Base-by-base conservation (phyloP, 2,329 filamentous ascomycete genomes). In the Aureobasidium lini region DNA sequence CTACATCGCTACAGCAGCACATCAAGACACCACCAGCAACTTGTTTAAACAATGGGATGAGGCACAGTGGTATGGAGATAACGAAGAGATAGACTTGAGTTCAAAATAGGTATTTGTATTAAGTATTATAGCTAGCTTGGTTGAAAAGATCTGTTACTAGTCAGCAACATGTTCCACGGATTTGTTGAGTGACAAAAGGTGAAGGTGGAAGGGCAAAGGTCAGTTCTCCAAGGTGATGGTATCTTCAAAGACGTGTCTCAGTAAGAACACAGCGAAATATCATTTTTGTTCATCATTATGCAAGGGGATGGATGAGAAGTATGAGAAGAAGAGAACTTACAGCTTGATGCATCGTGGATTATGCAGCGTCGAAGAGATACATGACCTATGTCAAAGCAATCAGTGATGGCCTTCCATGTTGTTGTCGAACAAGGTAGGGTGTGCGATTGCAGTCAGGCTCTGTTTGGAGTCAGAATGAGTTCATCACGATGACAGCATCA, bases 201-300 rank as follows among this genome's bases (percentile, higher is more conserved):
- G 18, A 46, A 16, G 28, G 18, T 39, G 2, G 29, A 18, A 36
- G 32, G 42, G 42, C 28, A 44, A 52, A 36, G 50, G 52, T 84
- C 82, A 84, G 82, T 77, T 85, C 82, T 84, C 82, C 82, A 84
- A 84, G 80, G 80, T 84, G 81, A 83, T 69, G 71, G 78, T 80
- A 75, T 84, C 81, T 75, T 82, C 82, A 84, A 80, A 66, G 75
- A 74, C 69, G 69, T 66, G 75, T 69, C 79, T 84, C 81, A 72
- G 82, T 74, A 83, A 84, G 79, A 84, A 84, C 80, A 84, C 81
- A 85, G 82, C 81, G 78, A 83, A 78, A 78, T 76, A 76, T 75
- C 40, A 44, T 72, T 62, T 44, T 74, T 76, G 72, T 77, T 85
- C 82, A 84, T 85, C 83, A 84, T 46, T 36, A 16, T 74, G 65